Evolutionary conservation across 2,329 filamentous ascomycete species (phyloP), one percentile per base, ranked within the genome.

Genomic region (Clonostachys solani): DNA sequence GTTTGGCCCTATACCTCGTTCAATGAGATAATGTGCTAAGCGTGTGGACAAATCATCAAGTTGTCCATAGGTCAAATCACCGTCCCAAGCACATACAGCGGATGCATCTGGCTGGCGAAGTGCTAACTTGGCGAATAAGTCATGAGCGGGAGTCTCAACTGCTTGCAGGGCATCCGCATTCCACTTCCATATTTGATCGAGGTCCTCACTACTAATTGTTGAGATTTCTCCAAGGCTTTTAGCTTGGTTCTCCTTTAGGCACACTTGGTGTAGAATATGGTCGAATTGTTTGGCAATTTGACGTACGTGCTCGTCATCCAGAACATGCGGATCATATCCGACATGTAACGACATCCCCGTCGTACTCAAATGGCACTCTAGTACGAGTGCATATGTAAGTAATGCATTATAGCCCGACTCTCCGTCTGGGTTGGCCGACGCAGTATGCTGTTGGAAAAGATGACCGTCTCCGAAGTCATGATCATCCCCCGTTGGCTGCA

Each of bases 11-110:
- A 49, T 45, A 23, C 48, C 48, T 36, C 44, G 44, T 44, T 33
- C 16, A 41, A 37, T 38, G 33, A 49, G 41, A 42, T 49, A 38
- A 15, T 33, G 19, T 29, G 44, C 48, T 34, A 49, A 45, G 17
- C 29, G 43, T 23, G 40, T 49, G 2, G 40, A 12, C 41, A 44
- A 35, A 23, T n/a, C 35, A 36, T 38, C 29, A 18, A 49, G 40
- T 16, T 47, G 41, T 15, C 36, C 18, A 33, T 49, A 49, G 13
- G 44, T 47, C 29, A 49, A 34, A 36, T 41, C 41, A 29, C 44
- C 48, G 41, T 49, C 48, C 48, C 48, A 49, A 18, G 48, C 44
- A 35, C 42, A 44, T 35, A 49, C 37, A 6, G 48, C 48, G 33
- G 44, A 37, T 23, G 44, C 34, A 33, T 33, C 34, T 34, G 48